A percentile compares a stretch with the other conserved stretches of the same genome.
These are phyloP conservation scores for Dendrobium chrysotoxum DNA, from an alignment of 106 monocot genomes.

Conservation along the genomic window DNA sequence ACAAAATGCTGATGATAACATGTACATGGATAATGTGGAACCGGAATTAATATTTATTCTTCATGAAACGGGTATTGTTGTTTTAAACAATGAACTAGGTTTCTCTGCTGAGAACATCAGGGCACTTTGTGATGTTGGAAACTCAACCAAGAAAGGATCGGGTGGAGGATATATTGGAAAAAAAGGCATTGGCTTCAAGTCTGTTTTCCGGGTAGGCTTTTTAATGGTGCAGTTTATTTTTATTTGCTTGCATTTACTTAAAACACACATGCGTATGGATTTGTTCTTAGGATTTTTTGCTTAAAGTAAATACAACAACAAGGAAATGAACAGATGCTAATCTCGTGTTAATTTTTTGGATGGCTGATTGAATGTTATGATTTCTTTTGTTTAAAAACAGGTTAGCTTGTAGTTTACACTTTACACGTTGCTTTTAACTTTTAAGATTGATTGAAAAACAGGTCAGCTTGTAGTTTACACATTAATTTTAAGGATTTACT, in stretches of 20 bases:
- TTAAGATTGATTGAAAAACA: background rate
- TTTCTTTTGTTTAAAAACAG: background rate
- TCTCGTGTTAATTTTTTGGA: background rate
- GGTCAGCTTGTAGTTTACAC: background rate
- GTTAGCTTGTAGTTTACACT: background rate
- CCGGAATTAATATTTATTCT: slow-evolving; percentile 91
- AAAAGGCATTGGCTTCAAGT: slow-evolving; percentile 99
- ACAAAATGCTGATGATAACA: slow-evolving; percentile 99
- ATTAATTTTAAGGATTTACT: background rate
- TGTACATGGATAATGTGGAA: slow-evolving; percentile 55
- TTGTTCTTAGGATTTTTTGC: background rate
- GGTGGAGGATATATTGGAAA: slow-evolving; percentile 76
- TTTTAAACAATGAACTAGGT: slow-evolving; percentile 88
- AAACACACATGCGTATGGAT: background rate
- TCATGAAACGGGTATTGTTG: slow-evolving; percentile 58
- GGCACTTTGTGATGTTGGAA: slow-evolving; percentile 98
- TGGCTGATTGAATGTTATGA: background rate
- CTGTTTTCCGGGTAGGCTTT: slow-evolving; percentile 81
- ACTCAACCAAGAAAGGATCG: slow-evolving; percentile 91
- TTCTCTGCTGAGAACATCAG: slow-evolving; percentile 86
- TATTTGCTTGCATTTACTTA: background rate
- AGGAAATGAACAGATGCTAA: background rate
- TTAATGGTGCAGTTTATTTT: background rate
- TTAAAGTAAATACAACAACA: background rate
- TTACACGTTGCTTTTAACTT: background rate